These are phyloP conservation scores for Magnaporthiopsis poae DNA, from an alignment of 2,329 filamentous ascomycete genomes.

Conservation along the genomic window DNA sequence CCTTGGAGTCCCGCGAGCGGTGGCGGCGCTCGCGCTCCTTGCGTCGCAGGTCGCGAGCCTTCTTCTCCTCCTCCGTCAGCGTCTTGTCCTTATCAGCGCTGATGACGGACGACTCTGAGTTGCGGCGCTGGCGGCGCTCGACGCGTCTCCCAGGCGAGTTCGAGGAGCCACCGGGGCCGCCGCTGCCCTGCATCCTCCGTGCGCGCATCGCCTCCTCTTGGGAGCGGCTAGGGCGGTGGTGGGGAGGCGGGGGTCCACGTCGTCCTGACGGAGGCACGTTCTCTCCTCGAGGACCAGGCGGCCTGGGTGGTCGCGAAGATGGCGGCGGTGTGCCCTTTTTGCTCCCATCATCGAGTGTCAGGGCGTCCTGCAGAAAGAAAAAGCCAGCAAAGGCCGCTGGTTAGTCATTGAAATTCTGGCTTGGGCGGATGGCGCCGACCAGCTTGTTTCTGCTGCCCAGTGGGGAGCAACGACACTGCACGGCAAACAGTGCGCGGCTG, in stretches of 20 bases:
- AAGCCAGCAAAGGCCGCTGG: background rate
- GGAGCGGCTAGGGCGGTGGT: constrained; percentile 55
- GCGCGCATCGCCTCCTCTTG: constrained; percentile 53
- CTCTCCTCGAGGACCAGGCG: constrained; percentile 34
- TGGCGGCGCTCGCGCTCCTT: constrained; percentile 43
- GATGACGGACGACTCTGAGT: constrained; percentile 67
- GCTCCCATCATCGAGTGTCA: constrained; percentile 55
- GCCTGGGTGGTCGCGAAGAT: constrained; percentile 18
- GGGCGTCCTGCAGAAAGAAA: constrained; percentile 43
- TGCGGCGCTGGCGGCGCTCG: constrained; percentile 50
- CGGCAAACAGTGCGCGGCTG: background rate
- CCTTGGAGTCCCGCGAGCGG: constrained; percentile 44
- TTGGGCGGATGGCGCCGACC: background rate
- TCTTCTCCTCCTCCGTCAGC: constrained; percentile 50
- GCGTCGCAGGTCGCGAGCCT: constrained; percentile 36
- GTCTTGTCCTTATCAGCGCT: constrained; percentile 47
- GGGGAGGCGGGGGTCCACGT: constrained; percentile 27
- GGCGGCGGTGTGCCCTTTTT: constrained; percentile 33
- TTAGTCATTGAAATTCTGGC: background rate
- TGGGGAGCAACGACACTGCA: constrained; percentile 20
- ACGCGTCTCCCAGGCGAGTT: background rate
- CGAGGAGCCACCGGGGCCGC: constrained; percentile 16
- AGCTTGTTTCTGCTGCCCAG: constrained; percentile 13
- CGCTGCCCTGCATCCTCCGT: constrained; percentile 31
- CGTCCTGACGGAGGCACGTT: constrained; percentile 38